These are phyloP conservation scores for Hevea brasiliensis DNA, from an alignment of 345 rosid genomes.

Conservation along the genomic window DNA sequence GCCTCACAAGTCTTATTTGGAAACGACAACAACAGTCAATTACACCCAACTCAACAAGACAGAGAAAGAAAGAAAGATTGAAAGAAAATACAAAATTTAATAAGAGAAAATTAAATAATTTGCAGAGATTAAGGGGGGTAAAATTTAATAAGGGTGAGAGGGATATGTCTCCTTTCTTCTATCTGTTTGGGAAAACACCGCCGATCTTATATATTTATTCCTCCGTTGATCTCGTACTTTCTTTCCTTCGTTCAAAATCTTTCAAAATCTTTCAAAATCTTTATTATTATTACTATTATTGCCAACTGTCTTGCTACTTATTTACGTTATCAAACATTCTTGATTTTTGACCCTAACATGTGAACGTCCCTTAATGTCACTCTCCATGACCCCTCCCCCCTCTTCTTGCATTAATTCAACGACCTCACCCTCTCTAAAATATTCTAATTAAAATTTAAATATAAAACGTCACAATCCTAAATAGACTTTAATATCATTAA, in stretches of 20 bases:
- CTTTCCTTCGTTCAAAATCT: no score
- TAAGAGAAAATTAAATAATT: constrained; percentile 2
- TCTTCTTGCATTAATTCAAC: constrained; percentile 1
- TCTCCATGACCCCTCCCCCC: constrained; percentile 20
- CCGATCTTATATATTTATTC: constrained; percentile 16
- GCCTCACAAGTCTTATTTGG: not conserved
- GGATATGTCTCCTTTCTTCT: constrained; percentile 42
- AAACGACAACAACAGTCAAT: constrained; percentile 42
- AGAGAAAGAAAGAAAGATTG: constrained; percentile 11
- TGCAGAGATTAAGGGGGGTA: constrained; percentile 12
- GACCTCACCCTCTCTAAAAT: no score
- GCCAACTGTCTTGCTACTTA: constrained; percentile 1
- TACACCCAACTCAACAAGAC: constrained; percentile 41
- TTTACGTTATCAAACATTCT: constrained; percentile 1
- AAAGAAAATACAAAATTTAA: not conserved
- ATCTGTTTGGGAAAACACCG: constrained; percentile 34
- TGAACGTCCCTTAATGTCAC: constrained; percentile 20
- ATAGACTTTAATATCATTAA: no score
- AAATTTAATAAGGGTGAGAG: not conserved
- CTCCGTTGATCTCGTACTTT: constrained; percentile 26
- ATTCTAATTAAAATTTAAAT: no score
- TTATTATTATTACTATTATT: not conserved
- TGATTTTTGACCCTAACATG: constrained; percentile 14
- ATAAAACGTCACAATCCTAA: no score
- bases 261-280: no score